Evolutionary conservation across 2,329 filamentous ascomycete species (phyloP).

Genomic region (Ascochyta clinopodiicola): DNA sequence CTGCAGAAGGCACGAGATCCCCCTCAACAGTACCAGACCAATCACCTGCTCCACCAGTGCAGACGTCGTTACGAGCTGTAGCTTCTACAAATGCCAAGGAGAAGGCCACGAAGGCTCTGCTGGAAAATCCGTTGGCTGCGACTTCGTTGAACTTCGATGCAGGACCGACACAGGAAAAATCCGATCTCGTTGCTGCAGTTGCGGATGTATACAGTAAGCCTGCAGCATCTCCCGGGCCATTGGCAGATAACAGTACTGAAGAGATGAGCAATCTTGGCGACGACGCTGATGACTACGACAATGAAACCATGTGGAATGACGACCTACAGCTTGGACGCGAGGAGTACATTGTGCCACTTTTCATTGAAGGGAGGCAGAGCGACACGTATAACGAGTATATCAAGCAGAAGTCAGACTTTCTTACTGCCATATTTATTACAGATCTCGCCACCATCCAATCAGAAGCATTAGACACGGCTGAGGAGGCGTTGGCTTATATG

Average conservation of each 20-base stretch:
- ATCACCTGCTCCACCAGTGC: conserved; percentile 28
- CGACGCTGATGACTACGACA: conserved; percentile 17
- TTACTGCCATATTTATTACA: conserved; percentile 20
- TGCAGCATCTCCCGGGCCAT: not conserved
- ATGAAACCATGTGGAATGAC: conserved; percentile 35
- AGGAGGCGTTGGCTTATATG: conserved; percentile 30
- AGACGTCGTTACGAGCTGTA: conserved; percentile 38
- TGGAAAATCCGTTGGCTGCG: not conserved
- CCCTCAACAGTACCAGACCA: conserved; percentile 45
- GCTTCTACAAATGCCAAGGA: conserved; percentile 26
- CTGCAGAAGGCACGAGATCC: conserved; percentile 39
- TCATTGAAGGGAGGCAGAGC: conserved; percentile 41
- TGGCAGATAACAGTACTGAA: conserved; percentile 24
- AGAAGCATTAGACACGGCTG: conserved; percentile 22
- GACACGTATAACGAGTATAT: conserved; percentile 32
- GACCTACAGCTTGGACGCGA: conserved; percentile 35
- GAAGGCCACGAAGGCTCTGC: conserved; percentile 5
- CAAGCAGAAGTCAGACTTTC: conserved; percentile 23
- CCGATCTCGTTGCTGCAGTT: conserved; percentile 9
- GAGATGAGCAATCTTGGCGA: conserved; percentile 25
- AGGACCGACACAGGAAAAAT: conserved; percentile 1
- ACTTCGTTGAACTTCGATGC: not conserved
- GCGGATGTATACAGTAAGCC: not conserved
- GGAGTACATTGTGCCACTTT: conserved; percentile 45
- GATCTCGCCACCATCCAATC: not conserved